phyloP scores from a whole-genome alignment of 1,139 yeast species.

The Suhomyces panamericanus region DNA sequence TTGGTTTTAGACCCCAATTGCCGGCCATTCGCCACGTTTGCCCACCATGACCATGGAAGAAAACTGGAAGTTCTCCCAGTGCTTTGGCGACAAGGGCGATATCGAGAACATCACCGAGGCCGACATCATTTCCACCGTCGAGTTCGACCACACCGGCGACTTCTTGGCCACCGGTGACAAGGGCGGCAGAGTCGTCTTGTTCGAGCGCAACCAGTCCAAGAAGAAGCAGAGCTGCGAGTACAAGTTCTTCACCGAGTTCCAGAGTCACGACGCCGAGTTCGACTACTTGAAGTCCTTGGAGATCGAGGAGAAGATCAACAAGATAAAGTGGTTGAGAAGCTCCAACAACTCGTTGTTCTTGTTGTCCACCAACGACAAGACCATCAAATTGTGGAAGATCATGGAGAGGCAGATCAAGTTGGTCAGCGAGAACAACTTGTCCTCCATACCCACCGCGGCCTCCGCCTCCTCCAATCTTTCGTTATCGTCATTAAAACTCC shows the following conservation, averaged over 20 bases:
- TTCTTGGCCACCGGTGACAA: slow-evolving; percentile 97
- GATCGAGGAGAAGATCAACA: slow-evolving; percentile 96
- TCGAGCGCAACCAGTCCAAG: slow-evolving; percentile 81
- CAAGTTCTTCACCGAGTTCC: slow-evolving; percentile 94
- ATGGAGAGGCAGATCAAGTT: slow-evolving; percentile 89
- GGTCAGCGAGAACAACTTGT: slow-evolving; percentile 79
- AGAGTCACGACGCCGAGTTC: slow-evolving; percentile 97
- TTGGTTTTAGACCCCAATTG: neutral
- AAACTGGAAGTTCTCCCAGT: slow-evolving; percentile 75
- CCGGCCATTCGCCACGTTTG: neutral
- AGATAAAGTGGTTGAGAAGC: slow-evolving; percentile 93
- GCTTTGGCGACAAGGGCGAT: slow-evolving; percentile 98
- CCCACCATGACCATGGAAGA: slow-evolving; percentile 23
- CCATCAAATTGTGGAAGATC: slow-evolving; percentile 95
- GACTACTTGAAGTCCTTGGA: slow-evolving; percentile 94
- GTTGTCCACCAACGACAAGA: slow-evolving; percentile 92
- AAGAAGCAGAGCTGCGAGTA: slow-evolving; percentile 79
- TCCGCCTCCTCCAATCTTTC: slow-evolving; percentile 13
- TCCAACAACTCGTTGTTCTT: slow-evolving; percentile 86
- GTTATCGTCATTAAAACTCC: slow-evolving; percentile 59
- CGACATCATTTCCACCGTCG: slow-evolving; percentile 95
- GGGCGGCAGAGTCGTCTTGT: slow-evolving; percentile 96
- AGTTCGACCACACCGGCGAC: slow-evolving; percentile 93
- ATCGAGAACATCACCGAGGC: slow-evolving; percentile 96
- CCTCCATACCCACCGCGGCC: slow-evolving; percentile 15